These are phyloP conservation scores for Coemansia sp. DNA, from an alignment of 192 early-diverging fungal genomes.

Conservation along the genomic window DNA sequence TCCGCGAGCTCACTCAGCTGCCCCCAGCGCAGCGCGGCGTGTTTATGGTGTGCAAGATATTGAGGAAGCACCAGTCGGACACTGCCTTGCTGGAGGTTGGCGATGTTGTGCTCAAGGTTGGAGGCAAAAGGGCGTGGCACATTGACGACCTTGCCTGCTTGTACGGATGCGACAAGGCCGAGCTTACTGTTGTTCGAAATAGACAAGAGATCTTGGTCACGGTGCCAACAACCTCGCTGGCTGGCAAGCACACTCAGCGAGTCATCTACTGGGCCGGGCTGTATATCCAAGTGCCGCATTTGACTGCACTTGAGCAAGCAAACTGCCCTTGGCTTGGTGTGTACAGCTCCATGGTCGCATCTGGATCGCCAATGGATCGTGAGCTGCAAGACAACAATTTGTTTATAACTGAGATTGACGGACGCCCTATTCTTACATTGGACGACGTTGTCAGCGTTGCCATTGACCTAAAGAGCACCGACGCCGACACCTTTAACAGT, in stretches of 20 bases:
- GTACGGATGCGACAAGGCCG: slow-evolving; percentile 1
- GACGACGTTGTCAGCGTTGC: slow-evolving; percentile 20
- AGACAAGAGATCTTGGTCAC: slow-evolving; percentile 9
- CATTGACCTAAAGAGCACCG: slow-evolving; percentile 5
- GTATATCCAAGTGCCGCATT: slow-evolving; percentile 29
- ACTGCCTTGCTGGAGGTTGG: slow-evolving; percentile 17
- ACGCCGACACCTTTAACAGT: slow-evolving; percentile 7
- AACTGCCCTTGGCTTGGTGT: slow-evolving; percentile 11
- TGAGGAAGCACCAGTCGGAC: slow-evolving; percentile 1
- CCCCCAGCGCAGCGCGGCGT: neutral
- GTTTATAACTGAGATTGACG: slow-evolving; percentile 25
- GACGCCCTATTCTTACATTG: slow-evolving; percentile 11
- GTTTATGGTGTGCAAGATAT: slow-evolving; percentile 10
- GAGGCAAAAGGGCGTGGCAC: slow-evolving; percentile 1
- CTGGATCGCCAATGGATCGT: neutral
- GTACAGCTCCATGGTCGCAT: slow-evolving; percentile 1
- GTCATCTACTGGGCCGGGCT: slow-evolving; percentile 32
- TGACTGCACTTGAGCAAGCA: slow-evolving; percentile 13
- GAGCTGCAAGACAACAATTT: neutral
- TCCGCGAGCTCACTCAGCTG: neutral
- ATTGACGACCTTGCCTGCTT: slow-evolving; percentile 29
- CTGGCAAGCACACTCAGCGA: slow-evolving; percentile 6
- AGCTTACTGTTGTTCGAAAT: slow-evolving; percentile 27
- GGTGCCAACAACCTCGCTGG: slow-evolving; percentile 17
- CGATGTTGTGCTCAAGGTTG: slow-evolving; percentile 28